These are phyloP conservation scores for Talaromyces sp. DNA, from an alignment of 2,329 filamentous ascomycete species.

Conservation along the genomic window DNA sequence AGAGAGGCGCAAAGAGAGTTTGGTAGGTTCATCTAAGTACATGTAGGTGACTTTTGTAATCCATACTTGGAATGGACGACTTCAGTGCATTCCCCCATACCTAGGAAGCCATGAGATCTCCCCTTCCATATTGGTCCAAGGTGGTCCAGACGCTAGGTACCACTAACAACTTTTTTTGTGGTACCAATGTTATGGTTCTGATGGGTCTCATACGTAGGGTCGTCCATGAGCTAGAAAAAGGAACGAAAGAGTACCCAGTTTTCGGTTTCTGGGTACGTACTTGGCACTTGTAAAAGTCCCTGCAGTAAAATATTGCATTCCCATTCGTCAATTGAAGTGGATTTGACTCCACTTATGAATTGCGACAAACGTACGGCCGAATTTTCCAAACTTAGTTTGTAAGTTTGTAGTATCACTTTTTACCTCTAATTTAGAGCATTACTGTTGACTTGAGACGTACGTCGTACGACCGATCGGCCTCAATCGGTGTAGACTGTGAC, in stretches of 20 bases:
- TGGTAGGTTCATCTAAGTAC: not conserved
- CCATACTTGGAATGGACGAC: not conserved
- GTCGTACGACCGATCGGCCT: not conserved
- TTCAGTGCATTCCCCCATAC: not conserved
- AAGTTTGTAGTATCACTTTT: not conserved
- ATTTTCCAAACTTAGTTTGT: not conserved
- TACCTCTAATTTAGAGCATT: not conserved
- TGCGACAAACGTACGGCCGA: not conserved
- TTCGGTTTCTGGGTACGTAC: constrained; percentile 8
- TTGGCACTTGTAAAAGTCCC: not conserved
- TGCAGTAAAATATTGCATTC: not conserved
- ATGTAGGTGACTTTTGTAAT: constrained; percentile 6
- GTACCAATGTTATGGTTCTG: constrained; percentile 14
- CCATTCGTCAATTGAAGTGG: constrained; percentile 1
- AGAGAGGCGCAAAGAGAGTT: constrained; percentile 11
- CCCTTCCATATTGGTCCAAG: not conserved
- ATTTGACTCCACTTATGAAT: not conserved
- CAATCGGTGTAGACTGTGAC: not conserved
- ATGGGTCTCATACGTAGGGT: constrained; percentile 5
- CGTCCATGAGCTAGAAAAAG: not conserved
- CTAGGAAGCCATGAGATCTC: not conserved
- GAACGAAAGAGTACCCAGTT: not conserved
- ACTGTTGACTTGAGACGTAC: not conserved
- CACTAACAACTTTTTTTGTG: constrained; percentile 5
- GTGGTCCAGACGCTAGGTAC: not conserved